These are phyloP conservation scores for Diddensiella caesifluorescens DNA, from an alignment of 805 yeast genomes.

Conservation along the genomic window DNA sequence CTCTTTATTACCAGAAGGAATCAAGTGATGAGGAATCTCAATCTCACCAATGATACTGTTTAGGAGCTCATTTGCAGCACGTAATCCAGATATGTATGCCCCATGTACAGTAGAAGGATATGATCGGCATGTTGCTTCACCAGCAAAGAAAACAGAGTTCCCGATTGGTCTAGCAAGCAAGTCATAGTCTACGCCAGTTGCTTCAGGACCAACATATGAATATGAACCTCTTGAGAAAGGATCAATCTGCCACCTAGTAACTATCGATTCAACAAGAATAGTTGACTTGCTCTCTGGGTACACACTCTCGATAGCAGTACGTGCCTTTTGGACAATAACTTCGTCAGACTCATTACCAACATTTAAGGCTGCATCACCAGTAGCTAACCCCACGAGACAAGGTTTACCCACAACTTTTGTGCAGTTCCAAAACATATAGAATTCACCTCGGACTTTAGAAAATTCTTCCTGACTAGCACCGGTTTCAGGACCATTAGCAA, in stretches of 20 bases:
- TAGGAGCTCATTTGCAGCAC: conserved; percentile 39
- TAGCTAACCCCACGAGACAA: conserved; percentile 35
- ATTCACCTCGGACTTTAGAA: conserved; percentile 32
- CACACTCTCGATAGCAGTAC: conserved; percentile 27
- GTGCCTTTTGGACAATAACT: conserved; percentile 32
- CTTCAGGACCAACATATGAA: conserved; percentile 40
- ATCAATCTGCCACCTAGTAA: conserved; percentile 74
- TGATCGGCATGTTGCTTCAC: conserved; percentile 39
- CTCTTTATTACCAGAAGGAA: conserved; percentile 23
- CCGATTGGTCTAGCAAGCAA: conserved; percentile 36
- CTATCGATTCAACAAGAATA: conserved; percentile 36
- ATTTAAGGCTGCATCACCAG: conserved; percentile 36
- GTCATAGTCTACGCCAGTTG: conserved; percentile 40
- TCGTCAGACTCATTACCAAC: conserved; percentile 31
- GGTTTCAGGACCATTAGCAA: conserved; percentile 27
- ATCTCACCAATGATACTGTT: conserved; percentile 37
- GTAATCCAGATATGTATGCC: conserved; percentile 38
- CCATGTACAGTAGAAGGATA: conserved; percentile 42
- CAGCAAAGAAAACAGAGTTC: conserved; percentile 37
- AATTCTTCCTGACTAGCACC: conserved; percentile 21
- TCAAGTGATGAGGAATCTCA: conserved; percentile 35
- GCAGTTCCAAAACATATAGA: conserved; percentile 37
- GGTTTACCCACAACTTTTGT: conserved; percentile 34
- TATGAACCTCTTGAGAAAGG: conserved; percentile 80
- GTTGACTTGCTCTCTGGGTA: conserved; percentile 22